Base-by-base conservation (phyloP, 75 land plant species). In the Cryptomeria japonica region DNA sequence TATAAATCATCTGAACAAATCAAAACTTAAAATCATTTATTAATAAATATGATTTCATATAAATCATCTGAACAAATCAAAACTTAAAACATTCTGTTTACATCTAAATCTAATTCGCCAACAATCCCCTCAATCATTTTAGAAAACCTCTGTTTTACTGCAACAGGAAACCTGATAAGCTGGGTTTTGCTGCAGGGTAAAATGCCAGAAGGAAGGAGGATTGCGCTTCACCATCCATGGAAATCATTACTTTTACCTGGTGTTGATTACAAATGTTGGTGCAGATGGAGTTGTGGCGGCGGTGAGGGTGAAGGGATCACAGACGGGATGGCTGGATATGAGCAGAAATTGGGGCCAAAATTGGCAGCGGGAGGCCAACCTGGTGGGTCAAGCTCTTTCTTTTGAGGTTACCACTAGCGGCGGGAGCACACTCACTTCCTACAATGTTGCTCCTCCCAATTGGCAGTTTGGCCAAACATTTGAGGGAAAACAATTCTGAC, bases 271-370 rank as follows among this genome's bases (percentile, higher is more conserved):
- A 53, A 96, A 97, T 87, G 96, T 97, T 0, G 96, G 93, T 0
- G 86, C 88, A 32, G 96, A 88, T 61, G 97, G 98, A 16, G 95
- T 92, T 72, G 91, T 96, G 0, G 80, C 77, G 0, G 91, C 88
- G 0, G 94, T 95, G 49, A 86, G 88, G 44, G 88, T 96, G 38
- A 95, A 95, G 80, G 94, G 96, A 25, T 88, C 93, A 14, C 90
- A 80, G 79, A 91, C 92, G 0, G 91, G 94, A 14, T 97, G 98
- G 97, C 87, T 91, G 18, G 87, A 89, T 0, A 88, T 97, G 97
- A 91, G 87, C 37, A 89, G 98, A 14, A 96, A 94, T 86, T 97
- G 98, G 97, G 98, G 98, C 9, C 94, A 92, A 84, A 91, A 88
- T 49, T 97, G 96, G 97, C 93, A 94, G 25, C 72, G 89, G 53